Evolutionary conservation across 2,329 filamentous ascomycete genomes (phyloP).

Genomic region (Fusarium napiforme): DNA sequence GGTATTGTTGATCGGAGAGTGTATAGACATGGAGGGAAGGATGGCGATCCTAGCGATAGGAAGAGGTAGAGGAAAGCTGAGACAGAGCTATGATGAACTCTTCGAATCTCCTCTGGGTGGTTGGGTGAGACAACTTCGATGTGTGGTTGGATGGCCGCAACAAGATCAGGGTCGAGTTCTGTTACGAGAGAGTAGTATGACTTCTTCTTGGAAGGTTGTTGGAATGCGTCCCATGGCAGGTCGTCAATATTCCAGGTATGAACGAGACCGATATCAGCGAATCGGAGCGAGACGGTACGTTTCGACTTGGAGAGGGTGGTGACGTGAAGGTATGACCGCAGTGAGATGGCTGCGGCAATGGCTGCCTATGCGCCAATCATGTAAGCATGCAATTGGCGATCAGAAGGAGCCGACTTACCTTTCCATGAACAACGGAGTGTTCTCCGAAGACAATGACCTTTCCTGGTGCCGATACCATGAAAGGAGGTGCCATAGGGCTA

Average conservation of each 20-base stretch:
- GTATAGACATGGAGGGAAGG: conserved; percentile 85
- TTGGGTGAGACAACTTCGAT: conserved; percentile 75
- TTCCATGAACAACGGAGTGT: conserved; percentile 97
- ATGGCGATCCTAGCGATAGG: conserved; percentile 82
- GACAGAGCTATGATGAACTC: conserved; percentile 85
- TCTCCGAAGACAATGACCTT: conserved; percentile 99
- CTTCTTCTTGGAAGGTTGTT: conserved; percentile 86
- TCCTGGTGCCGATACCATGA: conserved; percentile 97
- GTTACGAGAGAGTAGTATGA: conserved; percentile 93
- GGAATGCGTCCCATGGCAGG: conserved; percentile 87
- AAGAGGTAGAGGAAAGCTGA: conserved; percentile 93
- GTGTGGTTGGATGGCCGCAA: conserved; percentile 83
- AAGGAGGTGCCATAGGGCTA: conserved; percentile 81
- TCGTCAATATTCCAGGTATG: conserved; percentile 96
- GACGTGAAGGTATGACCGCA: conserved; percentile 96
- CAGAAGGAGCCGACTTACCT: conserved; percentile 62
- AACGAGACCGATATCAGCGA: conserved; percentile 88
- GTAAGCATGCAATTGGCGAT: conserved; percentile 30
- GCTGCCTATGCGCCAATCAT: conserved; percentile 69
- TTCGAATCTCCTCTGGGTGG: conserved; percentile 76
- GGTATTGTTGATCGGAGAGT: conserved; percentile 94
- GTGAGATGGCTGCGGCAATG: conserved; percentile 92
- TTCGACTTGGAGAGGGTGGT: conserved; percentile 93
- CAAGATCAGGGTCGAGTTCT: conserved; percentile 82
- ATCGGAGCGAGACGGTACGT: conserved; percentile 86